Base-by-base conservation (phyloP, 2,329 filamentous ascomycete species). In the Trichoderma sp. region DNA sequence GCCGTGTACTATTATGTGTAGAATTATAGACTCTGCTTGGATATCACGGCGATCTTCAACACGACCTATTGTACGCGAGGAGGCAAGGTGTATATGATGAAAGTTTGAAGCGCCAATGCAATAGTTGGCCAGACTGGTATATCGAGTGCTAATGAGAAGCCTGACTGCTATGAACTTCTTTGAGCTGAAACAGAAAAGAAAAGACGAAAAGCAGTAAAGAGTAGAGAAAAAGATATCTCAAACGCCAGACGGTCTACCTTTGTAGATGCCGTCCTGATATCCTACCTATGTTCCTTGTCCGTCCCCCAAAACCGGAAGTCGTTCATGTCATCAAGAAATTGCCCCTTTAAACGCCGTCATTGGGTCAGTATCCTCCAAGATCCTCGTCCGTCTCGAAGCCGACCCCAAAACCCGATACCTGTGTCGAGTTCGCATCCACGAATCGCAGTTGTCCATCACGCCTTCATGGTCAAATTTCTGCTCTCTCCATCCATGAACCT, bases 401-500 rank as follows among this genome's bases (percentile, higher is more conserved):
- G 19, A 26, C 39, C 10, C 63, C 47, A 24, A 54, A 28, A 30
- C 47, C 50, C 30, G 30, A 39, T 34, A n/a, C 47, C 39, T 60
- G 4, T 60, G 4, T 21, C 50, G 19, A 45, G 14, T 47, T 54
- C 19, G 41, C 45, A 56, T 28, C 63, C 44, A 26, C 52, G 21
- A 21, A 30, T 30, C 30, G 26, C 5, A 48, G 28, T 19, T 52
- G 17, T 19, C 63, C 65, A 63, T 75, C 69, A 77, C 64, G 69
- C 71, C n/a, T 70, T 77, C 34, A 69, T 72, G 24, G 69, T 70
- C 61, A 75, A 64, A 24, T 73, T 75, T 12, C 71, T 68, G 48
- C 70, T 67, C 57, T 82, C 80, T 30, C 75, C 71, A 26, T 80
- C 79, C 58, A 74, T 78, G 47, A 82, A 80, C 19, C 75, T 74